Evolutionary conservation across 1,284 basidiomycete species (phyloP).

Genomic region (Termitomyces sp.): DNA sequence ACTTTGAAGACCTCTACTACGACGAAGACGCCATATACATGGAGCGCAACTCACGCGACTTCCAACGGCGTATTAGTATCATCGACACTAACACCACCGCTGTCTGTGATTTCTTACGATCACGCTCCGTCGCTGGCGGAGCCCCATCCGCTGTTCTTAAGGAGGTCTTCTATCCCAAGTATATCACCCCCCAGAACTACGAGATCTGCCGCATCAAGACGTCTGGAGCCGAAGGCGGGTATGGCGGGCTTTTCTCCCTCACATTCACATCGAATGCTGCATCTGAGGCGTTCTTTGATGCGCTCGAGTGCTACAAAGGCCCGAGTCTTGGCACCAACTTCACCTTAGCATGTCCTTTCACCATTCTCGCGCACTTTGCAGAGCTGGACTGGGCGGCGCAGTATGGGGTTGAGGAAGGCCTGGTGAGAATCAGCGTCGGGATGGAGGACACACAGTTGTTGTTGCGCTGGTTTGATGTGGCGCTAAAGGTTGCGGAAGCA

Average conservation of each 20-base stretch:
- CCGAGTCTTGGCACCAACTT: slow-evolving; percentile 96
- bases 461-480: slow-evolving; percentile 56
- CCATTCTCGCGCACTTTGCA: slow-evolving; percentile 87
- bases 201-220: slow-evolving; percentile 51
- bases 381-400: slow-evolving; percentile 91
- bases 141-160: slow-evolving; percentile 55
- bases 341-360: slow-evolving; percentile 91
- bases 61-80: slow-evolving; percentile 66
- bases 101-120: slow-evolving; percentile 76
- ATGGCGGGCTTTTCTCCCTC: slow-evolving; percentile 89
- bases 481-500: slow-evolving; percentile 59
- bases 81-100: slow-evolving; percentile 86
- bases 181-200: slow-evolving; percentile 72
- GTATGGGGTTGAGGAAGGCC: slow-evolving; percentile 80
- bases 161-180: slow-evolving; percentile 89
- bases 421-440: slow-evolving; percentile 90
- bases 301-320: slow-evolving; percentile 82
- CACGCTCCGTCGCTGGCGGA: slow-evolving; percentile 44
- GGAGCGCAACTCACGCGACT: slow-evolving; percentile 97
- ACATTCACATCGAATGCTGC: slow-evolving; percentile 74
- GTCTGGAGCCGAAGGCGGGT: slow-evolving; percentile 53
- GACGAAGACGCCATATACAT: slow-evolving; percentile 93
- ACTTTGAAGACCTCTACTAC: slow-evolving; percentile 87
- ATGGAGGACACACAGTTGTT: slow-evolving; percentile 74
- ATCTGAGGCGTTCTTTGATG: slow-evolving; percentile 84